Evolutionary conservation across 169 alveolate species (phyloP).

Genomic region (Plasmodium fragile): DNA sequence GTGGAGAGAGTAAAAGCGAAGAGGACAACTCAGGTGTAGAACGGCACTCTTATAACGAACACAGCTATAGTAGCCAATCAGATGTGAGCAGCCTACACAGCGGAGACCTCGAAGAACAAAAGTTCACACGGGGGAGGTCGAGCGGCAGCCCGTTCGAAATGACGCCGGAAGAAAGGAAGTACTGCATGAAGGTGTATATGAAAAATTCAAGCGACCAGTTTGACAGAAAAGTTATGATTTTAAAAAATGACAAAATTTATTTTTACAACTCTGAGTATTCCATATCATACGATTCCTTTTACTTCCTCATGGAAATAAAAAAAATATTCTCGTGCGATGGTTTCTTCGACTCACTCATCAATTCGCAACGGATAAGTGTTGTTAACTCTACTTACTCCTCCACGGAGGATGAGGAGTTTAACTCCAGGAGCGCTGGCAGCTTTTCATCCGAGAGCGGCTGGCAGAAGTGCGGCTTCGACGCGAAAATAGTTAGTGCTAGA

Average conservation of each 20-base stretch:
- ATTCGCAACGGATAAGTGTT: conserved; percentile 23
- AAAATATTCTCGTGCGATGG: conserved; percentile 64
- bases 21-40: not conserved
- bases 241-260: conserved; percentile 46
- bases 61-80: conserved; percentile 1
- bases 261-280: conserved; percentile 61
- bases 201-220: conserved; percentile 27
- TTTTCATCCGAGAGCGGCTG: conserved; percentile 67
- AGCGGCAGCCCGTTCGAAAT: not conserved
- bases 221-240: conserved; percentile 60
- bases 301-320: conserved; percentile 73
- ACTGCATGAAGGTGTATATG: conserved; percentile 60
- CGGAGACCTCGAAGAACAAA: conserved; percentile 12
- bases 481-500: conserved; percentile 37
- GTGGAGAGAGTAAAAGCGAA: not conserved
- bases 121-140: not conserved
- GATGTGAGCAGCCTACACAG: conserved; percentile 34
- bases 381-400: conserved; percentile 52
- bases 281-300: conserved; percentile 64
- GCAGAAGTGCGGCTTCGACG: conserved; percentile 76
- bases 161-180: conserved; percentile 36
- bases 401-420: conserved; percentile 37
- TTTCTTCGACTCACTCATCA: conserved; percentile 61
- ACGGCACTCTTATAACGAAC: not conserved
- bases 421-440: conserved; percentile 6